These are phyloP conservation scores for Pholiota adiposa DNA, from an alignment of 1,284 basidiomycete genomes.

Conservation along the genomic window DNA sequence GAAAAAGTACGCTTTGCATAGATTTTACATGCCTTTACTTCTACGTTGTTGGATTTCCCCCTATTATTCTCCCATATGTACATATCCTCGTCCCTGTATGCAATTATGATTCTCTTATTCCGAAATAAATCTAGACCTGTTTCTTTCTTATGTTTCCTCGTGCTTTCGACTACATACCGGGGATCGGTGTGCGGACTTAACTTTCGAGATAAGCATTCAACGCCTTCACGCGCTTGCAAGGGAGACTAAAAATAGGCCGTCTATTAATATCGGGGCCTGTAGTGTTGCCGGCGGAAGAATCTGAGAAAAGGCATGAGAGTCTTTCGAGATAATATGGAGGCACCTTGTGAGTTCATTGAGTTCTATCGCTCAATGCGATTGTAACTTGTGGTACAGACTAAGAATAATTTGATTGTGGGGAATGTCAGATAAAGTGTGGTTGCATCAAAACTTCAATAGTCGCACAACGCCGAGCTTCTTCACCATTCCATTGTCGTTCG, in stretches of 20 bases:
- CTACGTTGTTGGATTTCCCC: background rate
- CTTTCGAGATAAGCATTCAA: background rate
- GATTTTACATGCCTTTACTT: conserved; percentile 9
- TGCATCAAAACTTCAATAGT: background rate
- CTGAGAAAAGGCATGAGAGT: background rate
- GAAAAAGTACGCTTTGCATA: conserved; percentile 81
- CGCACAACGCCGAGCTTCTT: background rate
- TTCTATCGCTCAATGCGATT: background rate
- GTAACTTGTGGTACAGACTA: background rate
- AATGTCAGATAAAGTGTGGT: background rate
- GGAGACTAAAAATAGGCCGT: background rate
- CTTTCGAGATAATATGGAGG: background rate
- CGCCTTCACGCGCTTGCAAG: background rate
- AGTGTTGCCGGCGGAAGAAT: background rate
- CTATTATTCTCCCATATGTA: background rate
- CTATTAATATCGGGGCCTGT: background rate
- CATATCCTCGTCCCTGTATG: background rate
- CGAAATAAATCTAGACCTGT: background rate
- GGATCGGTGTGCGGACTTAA: background rate
- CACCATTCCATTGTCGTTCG: background rate
- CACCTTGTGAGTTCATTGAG: background rate
- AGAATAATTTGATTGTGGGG: background rate
- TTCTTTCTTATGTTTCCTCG: background rate
- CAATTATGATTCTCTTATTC: background rate
- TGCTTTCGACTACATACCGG: background rate